Base-by-base conservation (phyloP, 371 early-diverging fungal genomes). In the Coemansia sp. region DNA sequence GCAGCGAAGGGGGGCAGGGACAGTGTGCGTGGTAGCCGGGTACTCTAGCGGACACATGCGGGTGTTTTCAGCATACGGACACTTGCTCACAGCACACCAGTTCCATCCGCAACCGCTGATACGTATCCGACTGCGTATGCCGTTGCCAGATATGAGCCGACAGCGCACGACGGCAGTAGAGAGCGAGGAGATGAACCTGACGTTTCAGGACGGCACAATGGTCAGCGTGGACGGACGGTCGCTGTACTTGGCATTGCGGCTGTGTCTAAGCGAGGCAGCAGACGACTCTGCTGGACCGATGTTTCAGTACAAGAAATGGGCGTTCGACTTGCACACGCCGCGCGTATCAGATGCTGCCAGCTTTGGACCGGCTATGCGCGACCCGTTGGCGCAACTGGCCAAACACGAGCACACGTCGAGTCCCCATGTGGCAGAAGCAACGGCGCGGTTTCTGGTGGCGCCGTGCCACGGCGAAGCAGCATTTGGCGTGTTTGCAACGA, bases 401-500 rank as follows among this genome's bases (percentile, higher is more conserved):
- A 71, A 64, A n/a, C 26, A 53, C 5, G 27, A 69, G 7, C 14
- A 62, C 34, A 61, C 71, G 11, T 74, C 75, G 0, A 66, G 64
- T 24, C 67, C 71, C 1, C 55, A 59, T 34, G 21, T 58, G 2
- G 51, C 63, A 2, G 75, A 70, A 53, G 69, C 68, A 5, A 81
- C 80, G 0, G 64, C 78, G 13, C 59, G 76, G 22, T 71, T 71
- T 29, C 50, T 80, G 16, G 80, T 80, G 2, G 80, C 80, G n/a
- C 80, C 80, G 7, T 61, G 62, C 40, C 64, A 67, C 18, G 75
- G 75, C 2, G 67, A 71, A 14, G 75, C 75, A 0, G 71, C 67
- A 8, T 75, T 75, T 34, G 75, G 75, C n/a, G 69, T 79, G 29
- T 76, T 74, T 29, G 64, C 64, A 47, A 74, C 82, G 22, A 79